A percentile compares a stretch with the other conserved stretches of the same genome.
phyloP scores from a whole-genome alignment of 2,329 filamentous ascomycete species.

The Colletotrichum sp. region DNA sequence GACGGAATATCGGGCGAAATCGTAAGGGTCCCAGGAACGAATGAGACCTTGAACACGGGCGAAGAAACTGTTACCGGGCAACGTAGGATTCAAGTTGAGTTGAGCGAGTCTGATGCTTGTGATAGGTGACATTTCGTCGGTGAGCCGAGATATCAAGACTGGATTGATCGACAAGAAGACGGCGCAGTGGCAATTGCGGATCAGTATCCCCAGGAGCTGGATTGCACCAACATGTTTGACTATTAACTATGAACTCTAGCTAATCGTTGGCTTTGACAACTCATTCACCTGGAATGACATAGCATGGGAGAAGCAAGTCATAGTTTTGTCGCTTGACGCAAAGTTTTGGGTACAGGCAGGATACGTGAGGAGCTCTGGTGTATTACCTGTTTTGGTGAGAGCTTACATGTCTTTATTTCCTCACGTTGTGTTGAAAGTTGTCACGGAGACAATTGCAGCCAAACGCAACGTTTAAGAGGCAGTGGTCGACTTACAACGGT shows the following conservation, averaged over 20 bases:
- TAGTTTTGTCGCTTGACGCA: no score
- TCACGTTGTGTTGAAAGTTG: neutral
- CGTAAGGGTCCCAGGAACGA: no score
- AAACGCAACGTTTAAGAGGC: no score
- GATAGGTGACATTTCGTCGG: neutral
- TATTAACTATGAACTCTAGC: neutral
- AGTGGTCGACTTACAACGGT: neutral
- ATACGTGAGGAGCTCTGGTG: no score
- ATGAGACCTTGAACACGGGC: neutral
- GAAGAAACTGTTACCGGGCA: neutral
- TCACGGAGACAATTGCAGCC: no score
- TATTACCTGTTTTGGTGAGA: neutral
- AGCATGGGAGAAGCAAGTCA: no score
- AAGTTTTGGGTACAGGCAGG: no score
- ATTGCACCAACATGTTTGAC: neutral
- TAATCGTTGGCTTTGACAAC: no score
- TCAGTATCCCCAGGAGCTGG: neutral
- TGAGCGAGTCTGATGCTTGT: neutral
- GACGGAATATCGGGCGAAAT: neutral
- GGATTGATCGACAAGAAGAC: neutral
- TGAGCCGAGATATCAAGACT: neutral
- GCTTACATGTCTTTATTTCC: fast-evolving
- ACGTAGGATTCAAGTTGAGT: neutral
- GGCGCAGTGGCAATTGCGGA: neutral
- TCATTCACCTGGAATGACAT: no score